Evolutionary conservation across 352 stramenopile species (phyloP), one percentile per base, ranked within the genome.

Genomic region (Phytophthora gonapodyides): DNA sequence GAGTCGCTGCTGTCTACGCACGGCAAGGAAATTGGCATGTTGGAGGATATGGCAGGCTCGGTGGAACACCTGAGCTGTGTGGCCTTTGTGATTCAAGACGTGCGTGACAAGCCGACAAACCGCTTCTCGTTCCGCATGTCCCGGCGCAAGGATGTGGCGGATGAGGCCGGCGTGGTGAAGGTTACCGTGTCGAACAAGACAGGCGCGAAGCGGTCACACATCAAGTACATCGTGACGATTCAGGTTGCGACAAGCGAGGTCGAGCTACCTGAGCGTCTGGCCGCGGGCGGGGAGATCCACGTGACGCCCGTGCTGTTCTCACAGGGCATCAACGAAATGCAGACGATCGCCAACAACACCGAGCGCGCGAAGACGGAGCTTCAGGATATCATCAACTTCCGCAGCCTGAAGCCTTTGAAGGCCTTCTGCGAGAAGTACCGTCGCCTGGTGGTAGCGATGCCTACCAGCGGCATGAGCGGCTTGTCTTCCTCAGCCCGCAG

Each of bases 11-110:
- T 99, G 6, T 98, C 87, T 63, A 97, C 96, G 6, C 92, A 97
- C 44, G 95, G 96, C 49, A 98, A 98, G 61, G 96, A 99, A 66
- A 88, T 98, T 30, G 93, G 92, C 24, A 99, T 99, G 96, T 77
- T 99, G 11, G 82, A 97, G 73, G 91, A 98, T 71, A 91, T 98
- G 78, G 82, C 80, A 7, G 91, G 84, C 12, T 62, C 90, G 0
- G 67, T 96, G 8, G 84, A 91, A 31, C 82, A 91, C 56, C 47
- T 98, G n/a, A 88, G 74, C 36, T 92, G 80, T 40, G 85, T 96
- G 5, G 78, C 84, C n/a, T 96, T 96, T 61, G 81, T 93, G 42
- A 76, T 96, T 13, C 76, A 94, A 58, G 87, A 96, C 49, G 72
- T 94, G 8, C 83, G 84, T n/a, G 87, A 96, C 56, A 93, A 91